A percentile compares a stretch with the other conserved stretches of the same genome.
These are phyloP conservation scores for Phaseolus coccineus DNA, from an alignment of 331 rosid species.

Conservation along the genomic window DNA sequence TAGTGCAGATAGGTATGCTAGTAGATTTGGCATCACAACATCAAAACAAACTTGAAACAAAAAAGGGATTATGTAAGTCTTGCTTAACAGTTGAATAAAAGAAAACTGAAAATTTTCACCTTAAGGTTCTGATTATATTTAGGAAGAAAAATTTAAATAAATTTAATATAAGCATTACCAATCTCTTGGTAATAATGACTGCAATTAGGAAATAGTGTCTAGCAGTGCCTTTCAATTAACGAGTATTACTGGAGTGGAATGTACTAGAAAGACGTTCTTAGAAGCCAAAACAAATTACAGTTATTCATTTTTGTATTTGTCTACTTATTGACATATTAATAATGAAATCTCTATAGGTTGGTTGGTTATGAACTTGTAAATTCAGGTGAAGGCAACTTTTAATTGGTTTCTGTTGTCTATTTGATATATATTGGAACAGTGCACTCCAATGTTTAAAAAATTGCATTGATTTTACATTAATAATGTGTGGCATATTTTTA, in stretches of 20 bases:
- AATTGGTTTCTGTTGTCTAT: constrained; percentile 25
- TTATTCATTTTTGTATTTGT: constrained; percentile 33
- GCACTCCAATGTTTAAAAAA: not conserved
- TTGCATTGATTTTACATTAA: not conserved
- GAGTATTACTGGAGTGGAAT: not conserved
- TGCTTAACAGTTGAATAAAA: constrained; percentile 19
- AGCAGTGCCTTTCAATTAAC: constrained; percentile 11
- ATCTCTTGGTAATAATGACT: constrained; percentile 11
- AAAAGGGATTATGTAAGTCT: constrained; percentile 3
- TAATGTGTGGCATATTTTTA: constrained; percentile 13
- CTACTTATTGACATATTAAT: constrained; percentile 16
- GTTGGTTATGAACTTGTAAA: constrained; percentile 19
- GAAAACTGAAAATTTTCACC: constrained; percentile 18
- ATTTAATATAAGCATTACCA: constrained; percentile 12
- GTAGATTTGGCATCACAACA: constrained; percentile 38
- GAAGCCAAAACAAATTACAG: constrained; percentile 14
- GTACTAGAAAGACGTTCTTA: constrained; percentile 21
- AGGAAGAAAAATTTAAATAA: not conserved
- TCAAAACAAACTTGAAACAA: constrained; percentile 20
- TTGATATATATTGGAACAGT: not conserved
- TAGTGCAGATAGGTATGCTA: constrained; percentile 72
- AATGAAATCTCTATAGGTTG: constrained; percentile 19
- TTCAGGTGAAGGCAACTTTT: constrained; percentile 28
- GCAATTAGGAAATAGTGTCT: constrained; percentile 4
- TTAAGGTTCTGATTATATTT: constrained; percentile 18